phyloP scores from a whole-genome alignment of 2,329 filamentous ascomycete species.

The Trichoderma cornu-damae region DNA sequence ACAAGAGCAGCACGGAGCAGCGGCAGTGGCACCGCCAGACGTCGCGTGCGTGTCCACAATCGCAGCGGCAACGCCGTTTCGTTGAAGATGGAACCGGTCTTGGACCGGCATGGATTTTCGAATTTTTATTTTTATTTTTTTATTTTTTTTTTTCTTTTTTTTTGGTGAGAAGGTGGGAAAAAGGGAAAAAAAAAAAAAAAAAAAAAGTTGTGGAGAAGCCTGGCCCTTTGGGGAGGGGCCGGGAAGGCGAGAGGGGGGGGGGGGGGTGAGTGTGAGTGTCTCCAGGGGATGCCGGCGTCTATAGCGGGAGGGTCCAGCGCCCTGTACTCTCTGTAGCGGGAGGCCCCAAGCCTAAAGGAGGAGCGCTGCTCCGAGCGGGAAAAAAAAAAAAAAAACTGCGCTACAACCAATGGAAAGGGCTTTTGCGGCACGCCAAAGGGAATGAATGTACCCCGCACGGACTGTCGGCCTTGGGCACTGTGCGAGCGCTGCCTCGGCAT shows the following conservation, averaged over 20 bases:
- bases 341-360: constrained; percentile 14
- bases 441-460: constrained; percentile 8
- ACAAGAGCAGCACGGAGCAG: background rate
- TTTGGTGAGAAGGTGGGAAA: background rate
- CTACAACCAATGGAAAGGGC: background rate
- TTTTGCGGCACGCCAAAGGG: constrained; percentile 1
- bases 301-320: constrained; percentile 8
- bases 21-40: no score
- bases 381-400: no score
- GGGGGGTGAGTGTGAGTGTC: no score
- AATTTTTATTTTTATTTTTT: no score
- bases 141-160: no score
- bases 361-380: constrained; percentile 19
- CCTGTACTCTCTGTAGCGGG: background rate
- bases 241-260: no score
- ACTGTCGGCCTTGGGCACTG: constrained; percentile 6
- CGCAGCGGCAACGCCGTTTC: constrained; percentile 17
- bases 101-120: background rate
- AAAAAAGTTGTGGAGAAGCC: constrained; percentile 16
- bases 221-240: no score
- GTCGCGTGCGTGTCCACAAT: background rate
- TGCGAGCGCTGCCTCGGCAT: constrained; percentile 13
- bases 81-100: constrained; percentile 7
- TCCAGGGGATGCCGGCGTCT: background rate
- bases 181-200: no score